Percentiles rank a stretch among this genome's conserved stretches.
These are phyloP conservation scores for Penicillium sp. DNA, from an alignment of 2,329 filamentous ascomycete genomes.

Conservation along the genomic window DNA sequence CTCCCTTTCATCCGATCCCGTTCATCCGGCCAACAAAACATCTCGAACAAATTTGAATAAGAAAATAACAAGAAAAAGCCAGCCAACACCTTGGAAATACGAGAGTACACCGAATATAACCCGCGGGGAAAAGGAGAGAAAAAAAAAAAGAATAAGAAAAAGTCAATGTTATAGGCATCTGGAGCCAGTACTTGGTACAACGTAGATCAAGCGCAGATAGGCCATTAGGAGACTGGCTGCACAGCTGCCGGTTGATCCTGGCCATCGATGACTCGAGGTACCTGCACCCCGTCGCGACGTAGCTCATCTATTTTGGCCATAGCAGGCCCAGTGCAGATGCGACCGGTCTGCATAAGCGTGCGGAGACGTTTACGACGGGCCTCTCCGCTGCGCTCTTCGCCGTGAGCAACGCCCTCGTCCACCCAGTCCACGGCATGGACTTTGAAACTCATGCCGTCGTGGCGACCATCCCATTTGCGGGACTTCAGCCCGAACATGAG, in stretches of 20 bases:
- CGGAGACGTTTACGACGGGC: constrained; percentile 50
- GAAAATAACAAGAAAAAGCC: constrained; percentile 4
- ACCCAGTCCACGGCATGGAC: constrained; percentile 81
- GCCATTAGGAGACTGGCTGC: constrained; percentile 31
- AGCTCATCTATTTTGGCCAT: constrained; percentile 37
- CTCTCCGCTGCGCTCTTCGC: constrained; percentile 47
- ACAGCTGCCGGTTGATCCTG: constrained; percentile 28
- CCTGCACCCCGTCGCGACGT: constrained; percentile 29
- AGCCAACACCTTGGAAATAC: background rate
- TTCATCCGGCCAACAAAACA: constrained; percentile 18
- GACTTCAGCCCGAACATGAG: constrained; percentile 79
- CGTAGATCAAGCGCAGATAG: background rate
- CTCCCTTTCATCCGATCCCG: constrained; percentile 22
- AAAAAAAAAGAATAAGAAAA: background rate
- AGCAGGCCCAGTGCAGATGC: constrained; percentile 41
- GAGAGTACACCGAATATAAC: background rate
- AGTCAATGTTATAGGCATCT: background rate
- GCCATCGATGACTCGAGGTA: constrained; percentile 28
- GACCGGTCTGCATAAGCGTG: constrained; percentile 42
- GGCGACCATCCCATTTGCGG: constrained; percentile 70
- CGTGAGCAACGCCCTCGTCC: constrained; percentile 59
- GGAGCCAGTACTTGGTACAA: background rate
- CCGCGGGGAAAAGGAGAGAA: background rate
- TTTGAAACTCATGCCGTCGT: constrained; percentile 89
- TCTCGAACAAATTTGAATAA: constrained; percentile 7